These are phyloP conservation scores for Ustilaginoidea virens DNA, from an alignment of 2,329 filamentous ascomycete species.

Conservation along the genomic window DNA sequence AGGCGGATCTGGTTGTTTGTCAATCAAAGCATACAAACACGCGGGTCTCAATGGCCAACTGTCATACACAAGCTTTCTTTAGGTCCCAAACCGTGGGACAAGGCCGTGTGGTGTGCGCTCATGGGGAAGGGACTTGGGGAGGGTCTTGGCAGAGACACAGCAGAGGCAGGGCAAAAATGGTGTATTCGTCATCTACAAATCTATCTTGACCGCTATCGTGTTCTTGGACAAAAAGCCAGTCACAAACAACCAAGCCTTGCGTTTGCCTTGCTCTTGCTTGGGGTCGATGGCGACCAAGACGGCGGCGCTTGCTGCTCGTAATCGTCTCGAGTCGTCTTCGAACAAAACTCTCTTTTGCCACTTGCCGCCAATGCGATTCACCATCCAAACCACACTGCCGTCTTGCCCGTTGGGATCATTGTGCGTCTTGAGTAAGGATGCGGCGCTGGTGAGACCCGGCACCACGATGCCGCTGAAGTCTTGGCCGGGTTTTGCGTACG, in stretches of 20 bases:
- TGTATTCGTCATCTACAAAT: conserved; percentile 25
- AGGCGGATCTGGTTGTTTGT: too few species aligned
- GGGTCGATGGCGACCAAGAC: conserved; percentile 38
- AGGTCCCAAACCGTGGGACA: too few species aligned
- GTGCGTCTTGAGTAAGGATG: conserved; percentile 19
- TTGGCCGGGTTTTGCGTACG: conserved; percentile 23
- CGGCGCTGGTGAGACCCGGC: conserved; percentile 26
- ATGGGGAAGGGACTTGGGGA: too few species aligned
- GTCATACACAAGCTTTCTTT: too few species aligned
- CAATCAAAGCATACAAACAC: too few species aligned
- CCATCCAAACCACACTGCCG: conserved; percentile 31
- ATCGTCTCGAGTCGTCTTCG: conserved; percentile 36
- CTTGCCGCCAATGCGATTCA: conserved; percentile 4
- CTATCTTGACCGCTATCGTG: conserved; percentile 35
- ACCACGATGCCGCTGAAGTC: conserved; percentile 40
- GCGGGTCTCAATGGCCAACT: too few species aligned
- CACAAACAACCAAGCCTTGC: conserved; percentile 40
- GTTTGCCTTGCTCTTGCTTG: conserved; percentile 21
- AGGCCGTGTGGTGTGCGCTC: too few species aligned
- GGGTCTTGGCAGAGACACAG: too few species aligned
- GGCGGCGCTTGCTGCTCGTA: conserved; percentile 34
- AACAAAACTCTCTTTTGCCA: conserved; percentile 37
- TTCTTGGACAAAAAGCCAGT: conserved; percentile 36
- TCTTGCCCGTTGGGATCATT: conserved; percentile 21
- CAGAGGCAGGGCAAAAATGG: too few species aligned